Percentiles rank a stretch among this genome's conserved stretches.
Conservation (phyloP, 495 filamentous ascomycete genomes). For the Trichoderma reesei region DNA sequence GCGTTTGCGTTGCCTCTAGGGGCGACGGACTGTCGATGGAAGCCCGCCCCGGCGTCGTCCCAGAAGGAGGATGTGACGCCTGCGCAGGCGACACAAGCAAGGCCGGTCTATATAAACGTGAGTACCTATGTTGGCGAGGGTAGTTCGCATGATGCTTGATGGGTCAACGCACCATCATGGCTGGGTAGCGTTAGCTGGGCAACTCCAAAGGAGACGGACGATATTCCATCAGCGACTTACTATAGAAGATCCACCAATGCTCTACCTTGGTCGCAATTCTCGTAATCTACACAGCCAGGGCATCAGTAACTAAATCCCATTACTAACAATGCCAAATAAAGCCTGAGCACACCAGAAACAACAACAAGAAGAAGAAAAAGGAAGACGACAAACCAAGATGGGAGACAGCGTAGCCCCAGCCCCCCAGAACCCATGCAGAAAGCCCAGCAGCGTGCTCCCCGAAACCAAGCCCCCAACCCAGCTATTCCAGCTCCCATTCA, state of each 20-base stretch:
- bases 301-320: too few species aligned
- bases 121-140: neutral
- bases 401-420: slow-evolving; percentile 67
- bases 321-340: too few species aligned
- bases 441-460: slow-evolving; percentile 59
- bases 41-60: slow-evolving; percentile 41
- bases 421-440: slow-evolving; percentile 67
- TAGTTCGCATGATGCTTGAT: neutral
- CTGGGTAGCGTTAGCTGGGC: slow-evolving; percentile 37
- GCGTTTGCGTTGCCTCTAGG: neutral
- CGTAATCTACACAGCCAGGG: slow-evolving; percentile 27
- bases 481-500: slow-evolving; percentile 68
- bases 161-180: neutral
- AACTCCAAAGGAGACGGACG: slow-evolving; percentile 40
- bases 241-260: slow-evolving; percentile 58
- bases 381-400: slow-evolving; percentile 43
- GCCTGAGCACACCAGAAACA: neutral
- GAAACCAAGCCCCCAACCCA: slow-evolving; percentile 69
- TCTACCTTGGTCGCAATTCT: slow-evolving; percentile 51
- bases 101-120: neutral
- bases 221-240: slow-evolving; percentile 35
- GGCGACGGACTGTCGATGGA: slow-evolving; percentile 39
- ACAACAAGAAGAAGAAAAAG: neutral
- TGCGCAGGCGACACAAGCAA: neutral
- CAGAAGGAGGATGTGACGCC: slow-evolving; percentile 47